Percentiles rank a stretch among this genome's conserved stretches.
Evolutionary conservation across 2,329 filamentous ascomycete genomes (phyloP).

Genomic region (Tolypocladium album): DNA sequence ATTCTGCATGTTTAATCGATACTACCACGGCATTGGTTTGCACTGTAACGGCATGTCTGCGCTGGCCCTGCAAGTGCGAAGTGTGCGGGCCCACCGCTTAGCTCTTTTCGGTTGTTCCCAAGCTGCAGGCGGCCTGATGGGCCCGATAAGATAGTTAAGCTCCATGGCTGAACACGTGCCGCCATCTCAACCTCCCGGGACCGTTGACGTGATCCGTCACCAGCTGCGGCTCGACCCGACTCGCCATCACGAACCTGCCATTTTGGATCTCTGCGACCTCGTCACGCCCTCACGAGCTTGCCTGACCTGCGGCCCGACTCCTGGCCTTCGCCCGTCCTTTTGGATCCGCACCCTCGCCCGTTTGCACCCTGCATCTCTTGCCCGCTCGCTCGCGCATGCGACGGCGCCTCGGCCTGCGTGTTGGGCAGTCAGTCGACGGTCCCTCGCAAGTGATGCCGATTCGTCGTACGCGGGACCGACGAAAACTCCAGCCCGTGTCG

Average conservation of each 20-base stretch:
- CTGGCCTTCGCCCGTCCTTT: not conserved
- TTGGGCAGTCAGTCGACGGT: not conserved
- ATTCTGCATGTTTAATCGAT: too few relatives aligned
- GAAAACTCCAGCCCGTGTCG: slow-evolving; percentile 1
- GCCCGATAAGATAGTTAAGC: not conserved
- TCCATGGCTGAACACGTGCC: not conserved
- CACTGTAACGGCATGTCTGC: not conserved
- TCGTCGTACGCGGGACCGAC: slow-evolving; percentile 2
- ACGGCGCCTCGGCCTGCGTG: not conserved
- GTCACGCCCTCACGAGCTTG: not conserved
- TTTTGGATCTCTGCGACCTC: not conserved
- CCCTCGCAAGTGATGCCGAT: slow-evolving; percentile 6
- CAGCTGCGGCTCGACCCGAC: not conserved
- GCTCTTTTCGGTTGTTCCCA: not conserved
- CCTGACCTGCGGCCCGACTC: not conserved
- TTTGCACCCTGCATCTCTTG: not conserved
- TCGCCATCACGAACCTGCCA: not conserved
- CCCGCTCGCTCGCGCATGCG: not conserved
- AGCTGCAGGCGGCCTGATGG: not conserved
- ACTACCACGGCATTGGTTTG: too few relatives aligned
- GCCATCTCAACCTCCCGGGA: not conserved
- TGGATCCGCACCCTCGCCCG: not conserved
- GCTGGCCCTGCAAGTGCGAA: not conserved
- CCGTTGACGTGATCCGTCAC: not conserved
- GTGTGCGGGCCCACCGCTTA: not conserved